Evolutionary conservation across 495 filamentous ascomycete species (phyloP), one percentile per base, ranked within the genome.

Genomic region (Xylaria nigripes): DNA sequence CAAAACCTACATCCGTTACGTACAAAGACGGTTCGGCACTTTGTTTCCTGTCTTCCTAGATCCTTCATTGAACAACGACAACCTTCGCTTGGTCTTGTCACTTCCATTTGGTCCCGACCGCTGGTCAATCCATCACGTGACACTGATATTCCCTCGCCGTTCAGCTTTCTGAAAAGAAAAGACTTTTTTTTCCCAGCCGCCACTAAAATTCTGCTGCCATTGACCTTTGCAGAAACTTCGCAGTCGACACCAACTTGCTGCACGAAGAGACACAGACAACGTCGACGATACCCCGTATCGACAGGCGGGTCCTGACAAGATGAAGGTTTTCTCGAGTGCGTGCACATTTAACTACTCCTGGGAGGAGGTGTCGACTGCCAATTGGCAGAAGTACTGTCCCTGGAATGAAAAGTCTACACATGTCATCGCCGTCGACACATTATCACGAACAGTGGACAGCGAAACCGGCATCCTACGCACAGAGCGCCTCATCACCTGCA

Each of bases 301-400:
- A 5, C 1, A 5, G n/a, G 50, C 47, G 45, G n/a, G 42, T 43
- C 22, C 34, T 43, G 22, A 30, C 45, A 72, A 68, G 46, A 98
- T 98, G 93, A 95, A 92, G 78, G 86, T 98, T 66, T 98, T 96
- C 67, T 86, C 89, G 30, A 89, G 87, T 55, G 73, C 73, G 27
- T 89, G 86, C 70, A 89, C 87, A 19, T 97, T 96, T 74, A 80
- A 96, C 70, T 98, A 98, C 76, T 90, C 90, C 23, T 98, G 93
- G 92, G 86, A 91, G 60, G 94, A 96, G 70, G 94, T 97, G 30
- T 95, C 90, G n/a, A 89, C 89, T n/a, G 89, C 86, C 61, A 98
- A 97, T 79, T 98, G 93, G 93, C 84, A 84, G 46, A 98, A 98
- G 71, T 98, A 98, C 75, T 94, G 88, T 68, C 90, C 91, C 29